These are phyloP conservation scores for Neofusicoccum kwambonambiense DNA, from an alignment of 2,329 filamentous ascomycete genomes.

Conservation along the genomic window DNA sequence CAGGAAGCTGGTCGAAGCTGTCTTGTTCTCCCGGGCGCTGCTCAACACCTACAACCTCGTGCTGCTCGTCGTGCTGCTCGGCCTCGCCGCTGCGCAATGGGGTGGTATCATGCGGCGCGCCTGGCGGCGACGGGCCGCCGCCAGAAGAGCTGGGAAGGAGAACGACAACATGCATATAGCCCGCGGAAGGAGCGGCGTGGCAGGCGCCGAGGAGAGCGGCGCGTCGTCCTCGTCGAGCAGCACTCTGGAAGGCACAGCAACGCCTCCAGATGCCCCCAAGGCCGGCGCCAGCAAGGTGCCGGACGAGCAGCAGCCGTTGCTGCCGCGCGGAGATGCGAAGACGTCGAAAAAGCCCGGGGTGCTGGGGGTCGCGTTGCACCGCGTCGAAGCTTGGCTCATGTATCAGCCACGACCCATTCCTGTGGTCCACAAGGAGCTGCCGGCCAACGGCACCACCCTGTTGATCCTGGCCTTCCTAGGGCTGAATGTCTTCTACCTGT, in stretches of 20 bases:
- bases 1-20: conserved; percentile 35
- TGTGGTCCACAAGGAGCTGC: conserved; percentile 56
- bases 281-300: conserved; percentile 20
- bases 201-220: conserved; percentile 13
- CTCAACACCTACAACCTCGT: conserved; percentile 42
- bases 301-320: conserved; percentile 35
- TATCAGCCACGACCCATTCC: conserved; percentile 60
- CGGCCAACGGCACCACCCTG: conserved; percentile 57
- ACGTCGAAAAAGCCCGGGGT: neutral
- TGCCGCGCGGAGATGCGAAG: conserved; percentile 22
- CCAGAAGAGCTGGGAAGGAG: neutral
- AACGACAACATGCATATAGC: neutral
- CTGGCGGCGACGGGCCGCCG: conserved; percentile 5
- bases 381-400: conserved; percentile 41
- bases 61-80: conserved; percentile 35
- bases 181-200: neutral
- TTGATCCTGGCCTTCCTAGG: conserved; percentile 52
- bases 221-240: conserved; percentile 41
- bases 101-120: conserved; percentile 23
- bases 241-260: conserved; percentile 36
- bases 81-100: conserved; percentile 41
- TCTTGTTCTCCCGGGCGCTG: conserved; percentile 40
- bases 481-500: conserved; percentile 58
- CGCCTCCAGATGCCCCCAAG: conserved; percentile 30
- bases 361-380: conserved; percentile 26